Conservation (phyloP, 139 green algal genomes). For the Tetradesmus lagerheimii region DNA sequence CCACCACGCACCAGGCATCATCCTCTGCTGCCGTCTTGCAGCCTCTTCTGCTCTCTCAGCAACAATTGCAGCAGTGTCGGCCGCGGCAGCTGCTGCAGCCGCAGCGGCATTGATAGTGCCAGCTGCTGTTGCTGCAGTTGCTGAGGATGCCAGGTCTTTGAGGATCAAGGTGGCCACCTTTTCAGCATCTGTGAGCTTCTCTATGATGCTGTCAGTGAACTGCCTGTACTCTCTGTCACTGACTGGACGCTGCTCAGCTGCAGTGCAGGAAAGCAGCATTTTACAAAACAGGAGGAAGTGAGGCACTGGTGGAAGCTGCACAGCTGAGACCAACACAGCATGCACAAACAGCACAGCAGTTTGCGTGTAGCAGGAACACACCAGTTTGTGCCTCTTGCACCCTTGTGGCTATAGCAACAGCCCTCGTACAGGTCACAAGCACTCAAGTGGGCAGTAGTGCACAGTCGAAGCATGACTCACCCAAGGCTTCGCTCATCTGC, state of each 20-base stretch:
- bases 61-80: neutral
- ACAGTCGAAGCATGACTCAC: slow-evolving; percentile 50
- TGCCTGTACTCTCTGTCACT: slow-evolving; percentile 58
- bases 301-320: too few relatives aligned
- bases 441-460: neutral
- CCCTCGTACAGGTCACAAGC: too few relatives aligned
- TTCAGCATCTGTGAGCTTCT: slow-evolving; percentile 59
- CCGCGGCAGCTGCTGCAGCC: neutral
- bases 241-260: slow-evolving; percentile 59
- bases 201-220: slow-evolving; percentile 48
- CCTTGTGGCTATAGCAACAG: too few relatives aligned
- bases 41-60: neutral
- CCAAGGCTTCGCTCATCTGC: slow-evolving; percentile 52
- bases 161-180: slow-evolving; percentile 49
- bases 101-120: neutral
- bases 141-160: slow-evolving; percentile 36
- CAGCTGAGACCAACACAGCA: too few relatives aligned
- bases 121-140: neutral
- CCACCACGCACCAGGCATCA: neutral
- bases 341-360: neutral
- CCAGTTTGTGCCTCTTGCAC: too few relatives aligned
- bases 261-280: neutral
- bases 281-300: too few relatives aligned
- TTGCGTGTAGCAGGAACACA: too few relatives aligned
- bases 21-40: slow-evolving; percentile 11